Conservation (phyloP, 2,329 filamentous ascomycete genomes). For the Beauveria medogensis region DNA sequence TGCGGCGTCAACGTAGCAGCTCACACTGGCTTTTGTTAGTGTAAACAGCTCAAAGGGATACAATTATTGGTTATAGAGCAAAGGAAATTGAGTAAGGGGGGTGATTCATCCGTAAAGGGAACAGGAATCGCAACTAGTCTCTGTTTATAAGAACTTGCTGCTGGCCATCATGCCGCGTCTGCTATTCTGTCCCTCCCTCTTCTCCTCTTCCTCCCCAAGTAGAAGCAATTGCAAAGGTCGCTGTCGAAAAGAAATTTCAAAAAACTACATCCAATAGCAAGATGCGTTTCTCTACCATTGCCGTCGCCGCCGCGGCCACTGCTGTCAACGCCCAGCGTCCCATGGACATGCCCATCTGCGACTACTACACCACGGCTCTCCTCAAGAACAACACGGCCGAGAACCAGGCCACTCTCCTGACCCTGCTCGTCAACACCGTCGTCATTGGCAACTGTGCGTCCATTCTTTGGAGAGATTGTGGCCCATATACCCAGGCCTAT, state of each 20-base stretch:
- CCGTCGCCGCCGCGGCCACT: conserved; percentile 15
- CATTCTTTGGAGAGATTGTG: no score
- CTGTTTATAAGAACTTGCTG: conserved; percentile 3
- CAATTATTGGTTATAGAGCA: no score
- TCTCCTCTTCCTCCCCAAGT: background rate
- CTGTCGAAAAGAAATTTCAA: background rate
- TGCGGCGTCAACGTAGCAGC: background rate
- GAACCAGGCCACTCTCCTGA: conserved; percentile 49
- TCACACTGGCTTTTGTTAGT: background rate
- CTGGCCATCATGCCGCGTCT: background rate
- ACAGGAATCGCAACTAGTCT: background rate
- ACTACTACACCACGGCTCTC: conserved; percentile 55
- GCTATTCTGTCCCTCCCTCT: background rate
- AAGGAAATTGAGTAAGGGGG: background rate
- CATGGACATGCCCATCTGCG: conserved; percentile 45
- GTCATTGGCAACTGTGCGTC: conserved; percentile 53
- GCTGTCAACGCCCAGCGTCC: conserved; percentile 37
- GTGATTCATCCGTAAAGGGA: background rate
- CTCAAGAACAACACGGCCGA: conserved; percentile 50
- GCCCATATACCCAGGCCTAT: background rate
- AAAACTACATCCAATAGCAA: conserved; percentile 7
- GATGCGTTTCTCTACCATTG: conserved; percentile 19
- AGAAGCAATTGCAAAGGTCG: background rate
- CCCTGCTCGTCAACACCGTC: conserved; percentile 52
- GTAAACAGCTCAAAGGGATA: background rate